Evolutionary conservation across 352 stramenopile genomes (phyloP), one percentile per base, ranked within the genome.

Genomic region (Halophytophthora batemanensis): DNA sequence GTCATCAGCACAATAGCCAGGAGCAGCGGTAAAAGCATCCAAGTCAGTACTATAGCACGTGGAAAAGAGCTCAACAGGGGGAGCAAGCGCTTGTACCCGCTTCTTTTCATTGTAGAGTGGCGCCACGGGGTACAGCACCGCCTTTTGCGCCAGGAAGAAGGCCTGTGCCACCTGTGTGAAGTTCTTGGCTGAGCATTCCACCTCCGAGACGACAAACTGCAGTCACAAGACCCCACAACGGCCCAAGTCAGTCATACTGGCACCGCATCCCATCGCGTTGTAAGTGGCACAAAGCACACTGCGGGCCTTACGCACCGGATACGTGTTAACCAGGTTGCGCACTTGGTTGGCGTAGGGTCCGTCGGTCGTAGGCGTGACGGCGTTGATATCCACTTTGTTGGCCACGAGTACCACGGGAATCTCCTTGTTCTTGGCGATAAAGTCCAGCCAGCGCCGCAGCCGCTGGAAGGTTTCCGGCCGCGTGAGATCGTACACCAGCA

Each of bases 81-180:
- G 25, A 8, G 22, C 6, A 36, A 7, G 10, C 38, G 2, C 37
- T 54, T 65, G 15, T 71, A 91, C 83, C 50, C 77, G 74, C 50
- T 87, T 91, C 56, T 88, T 86, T 50, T 78, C 77, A 59, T 95
- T 83, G 68, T 91, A 95, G 22, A 96, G 66, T n/a, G 87, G 87
- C 19, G 86, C 74, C 18, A 93, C 74, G 3, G 87, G 87, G 58
- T 96, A 96, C 11, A 96, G 35, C n/a, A 96, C 87, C 5, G 86
- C 83, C 54, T 95, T 93, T 47, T 95, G 85, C 2, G 87, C 87
- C 33, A 91, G 71, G 65, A 90, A 90, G 56, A 96, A 96, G 6
- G 87, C 85, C 51, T 92, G 83, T 2, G 82, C 81, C 19, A 96
- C 84, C 48, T 96, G 82, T 1, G 86, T 84, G 62, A 95, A 91